Base-by-base conservation (phyloP, 441 rosid genomes). In the Adansonia rubrostipa region DNA sequence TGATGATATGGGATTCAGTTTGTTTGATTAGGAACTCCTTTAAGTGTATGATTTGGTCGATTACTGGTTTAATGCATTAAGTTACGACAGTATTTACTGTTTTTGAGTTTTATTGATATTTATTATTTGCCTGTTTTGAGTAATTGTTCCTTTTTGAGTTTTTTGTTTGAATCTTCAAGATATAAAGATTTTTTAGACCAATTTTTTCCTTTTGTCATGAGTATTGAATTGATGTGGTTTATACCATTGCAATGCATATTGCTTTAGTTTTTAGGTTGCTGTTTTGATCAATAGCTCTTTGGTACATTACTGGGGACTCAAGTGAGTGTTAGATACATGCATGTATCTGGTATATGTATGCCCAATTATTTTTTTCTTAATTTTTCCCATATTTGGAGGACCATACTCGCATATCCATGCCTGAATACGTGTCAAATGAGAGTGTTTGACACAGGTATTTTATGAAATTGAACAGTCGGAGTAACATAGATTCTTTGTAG, bases 1-100 rank as follows among this genome's bases (percentile, higher is more conserved):
- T 33, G 98, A 86, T 0, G 98, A 93, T 78, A 81, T 92, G 89
- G 95, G 98, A 17, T 93, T 93, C 83, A 84, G 97, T 77, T 85
- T 93, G 86, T 92, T 93, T 17, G 95, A 93, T 73, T 93, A 87
- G 82, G 78, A 40, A 65, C 77, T 61, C 56, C 62, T 50, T 79
- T 65, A n/a, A 72, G 15, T 15, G 11, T 56, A 33, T 71, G 11
- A 36, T 71, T 47, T 78, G 50, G 60, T 22, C 24, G 6, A 24
- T 33, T 28, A 33, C 67, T 62, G 15, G 15, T 24, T 11, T 61
- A 62, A 9, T 75, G 45, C 58, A 22, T 63, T 13, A 73, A 57
- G 28, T 47, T 47, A 28, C 47, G 24, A 33, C 0, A 51, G 24
- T 33, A 63, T 50, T 48, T 28, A 0, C 36, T 45, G 65, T 6